phyloP scores from a whole-genome alignment of 148 eudicot species.

The Spergularia marina region DNA sequence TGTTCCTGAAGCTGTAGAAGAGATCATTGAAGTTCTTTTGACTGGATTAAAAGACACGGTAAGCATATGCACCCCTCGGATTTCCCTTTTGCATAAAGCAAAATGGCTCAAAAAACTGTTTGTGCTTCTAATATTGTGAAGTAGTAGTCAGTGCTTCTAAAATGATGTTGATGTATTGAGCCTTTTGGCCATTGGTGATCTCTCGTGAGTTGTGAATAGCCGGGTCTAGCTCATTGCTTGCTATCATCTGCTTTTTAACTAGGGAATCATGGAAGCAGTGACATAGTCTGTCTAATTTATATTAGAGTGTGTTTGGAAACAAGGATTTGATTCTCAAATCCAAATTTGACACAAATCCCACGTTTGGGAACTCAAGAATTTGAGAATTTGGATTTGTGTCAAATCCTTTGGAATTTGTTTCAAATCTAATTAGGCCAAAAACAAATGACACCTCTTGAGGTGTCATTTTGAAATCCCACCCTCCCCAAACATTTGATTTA shows the following conservation, averaged over 20 bases:
- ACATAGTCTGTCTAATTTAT: background rate
- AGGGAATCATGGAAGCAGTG: conserved; percentile 3
- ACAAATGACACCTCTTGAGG: too few relatives aligned
- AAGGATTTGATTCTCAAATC: too few relatives aligned
- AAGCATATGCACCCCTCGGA: conserved; percentile 40
- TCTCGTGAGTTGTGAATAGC: background rate
- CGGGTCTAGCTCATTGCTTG: background rate
- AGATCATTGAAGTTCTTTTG: conserved; percentile 77
- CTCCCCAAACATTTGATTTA: too few relatives aligned
- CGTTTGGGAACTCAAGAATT: too few relatives aligned
- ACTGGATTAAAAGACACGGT: conserved; percentile 92
- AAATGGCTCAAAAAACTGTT: too few relatives aligned
- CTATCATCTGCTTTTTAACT: background rate
- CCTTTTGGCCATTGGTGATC: background rate
- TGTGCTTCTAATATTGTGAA: too few relatives aligned
- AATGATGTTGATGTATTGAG: background rate
- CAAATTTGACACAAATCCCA: too few relatives aligned
- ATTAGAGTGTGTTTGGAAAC: too few relatives aligned
- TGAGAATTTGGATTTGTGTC: too few relatives aligned
- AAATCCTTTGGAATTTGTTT: too few relatives aligned
- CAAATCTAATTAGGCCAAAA: too few relatives aligned
- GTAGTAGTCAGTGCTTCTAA: background rate
- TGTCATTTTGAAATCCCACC: too few relatives aligned
- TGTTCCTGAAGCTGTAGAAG: conserved; percentile 89
- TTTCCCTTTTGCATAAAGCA: background rate